Percentiles rank a stretch among this genome's conserved stretches.
Evolutionary conservation across 208 protist species (phyloP).

Genomic region (Lotmaria passim): DNA sequence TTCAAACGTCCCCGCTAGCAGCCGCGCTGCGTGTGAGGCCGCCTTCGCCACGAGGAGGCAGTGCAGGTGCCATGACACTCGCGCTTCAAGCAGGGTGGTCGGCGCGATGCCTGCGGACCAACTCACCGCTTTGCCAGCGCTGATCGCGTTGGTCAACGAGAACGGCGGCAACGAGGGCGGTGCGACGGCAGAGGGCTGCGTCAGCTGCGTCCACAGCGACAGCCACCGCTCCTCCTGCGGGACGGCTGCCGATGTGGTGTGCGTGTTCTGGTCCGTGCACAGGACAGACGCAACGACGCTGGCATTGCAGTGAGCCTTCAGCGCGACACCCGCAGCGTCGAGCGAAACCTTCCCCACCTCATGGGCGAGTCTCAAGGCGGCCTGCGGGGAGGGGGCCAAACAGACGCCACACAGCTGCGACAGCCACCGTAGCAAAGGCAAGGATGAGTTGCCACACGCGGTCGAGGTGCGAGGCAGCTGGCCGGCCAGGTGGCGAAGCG

Average conservation of each 20-base stretch:
- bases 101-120: conserved; percentile 16
- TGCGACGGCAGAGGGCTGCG: conserved; percentile 3
- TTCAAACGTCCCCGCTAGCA: conserved; percentile 19
- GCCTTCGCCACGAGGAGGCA: conserved; percentile 39
- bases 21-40: conserved; percentile 22
- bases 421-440: conserved; percentile 29
- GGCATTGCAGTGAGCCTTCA: conserved; percentile 22
- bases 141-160: background rate
- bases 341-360: conserved; percentile 16
- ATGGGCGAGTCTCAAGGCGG: conserved; percentile 34
- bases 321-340: conserved; percentile 25
- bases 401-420: conserved; percentile 43
- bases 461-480: conserved; percentile 4
- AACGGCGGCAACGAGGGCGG: conserved; percentile 21
- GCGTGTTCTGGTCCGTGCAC: too few species aligned
- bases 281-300: background rate
- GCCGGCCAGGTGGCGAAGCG: conserved; percentile 11
- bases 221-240: conserved; percentile 28
- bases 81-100: conserved; percentile 22
- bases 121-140: background rate
- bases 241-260: background rate
- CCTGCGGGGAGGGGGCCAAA: conserved; percentile 28
- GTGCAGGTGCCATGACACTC: conserved; percentile 51
- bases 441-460: background rate
- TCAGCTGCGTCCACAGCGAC: conserved; percentile 22